Evolutionary conservation across 2,329 filamentous ascomycete genomes (phyloP), one percentile per base, ranked within the genome.

Genomic region (Aspergillus piperis): DNA sequence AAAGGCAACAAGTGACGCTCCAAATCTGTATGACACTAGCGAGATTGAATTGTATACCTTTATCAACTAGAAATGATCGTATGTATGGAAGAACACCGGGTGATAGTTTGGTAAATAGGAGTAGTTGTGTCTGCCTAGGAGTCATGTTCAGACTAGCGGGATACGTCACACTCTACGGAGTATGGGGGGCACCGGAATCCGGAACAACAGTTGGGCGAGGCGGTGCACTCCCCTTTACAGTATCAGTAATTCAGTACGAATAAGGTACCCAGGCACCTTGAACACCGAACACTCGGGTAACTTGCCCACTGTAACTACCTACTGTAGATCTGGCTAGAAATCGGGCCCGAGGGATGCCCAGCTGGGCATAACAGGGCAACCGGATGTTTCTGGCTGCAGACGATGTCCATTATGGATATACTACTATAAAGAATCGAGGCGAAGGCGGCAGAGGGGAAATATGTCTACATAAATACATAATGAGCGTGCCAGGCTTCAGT

Each of bases 151-250:
- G 41, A 44, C 41, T 44, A 44, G 41, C 21, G 6, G 21, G 25
- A 36, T 54, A 54, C 52, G 52, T 54, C 52, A 54, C 52, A 44
- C 36, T 27, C 52, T 44, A 44, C 41, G 19, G 41, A 44, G 17
- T 32, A 36, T 36, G 32, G 32, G 32, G 32, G 32, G 32, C 10
- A 25, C 38, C 52, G 52, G 19, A 30, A 54, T 54, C 42, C 52
- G 52, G 52, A 42, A 54, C 23, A 44, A 42, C 23, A 42, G 32
- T 36, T 10, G 32, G 32, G 13, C 19, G 36, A 54, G 52, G 52
- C 52, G 38, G 52, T 53, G 38, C 38, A 50, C n/a, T 25, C 7
- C 42, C 17, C 42, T 47, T 47, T 47, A 25, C 21, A 25, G 42
- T 47, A 23, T 13, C 25, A 47, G 17, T 19, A 19, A 19, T 19